Conservation (phyloP, 148 eudicot species). For the Bassia scoparia region DNA sequence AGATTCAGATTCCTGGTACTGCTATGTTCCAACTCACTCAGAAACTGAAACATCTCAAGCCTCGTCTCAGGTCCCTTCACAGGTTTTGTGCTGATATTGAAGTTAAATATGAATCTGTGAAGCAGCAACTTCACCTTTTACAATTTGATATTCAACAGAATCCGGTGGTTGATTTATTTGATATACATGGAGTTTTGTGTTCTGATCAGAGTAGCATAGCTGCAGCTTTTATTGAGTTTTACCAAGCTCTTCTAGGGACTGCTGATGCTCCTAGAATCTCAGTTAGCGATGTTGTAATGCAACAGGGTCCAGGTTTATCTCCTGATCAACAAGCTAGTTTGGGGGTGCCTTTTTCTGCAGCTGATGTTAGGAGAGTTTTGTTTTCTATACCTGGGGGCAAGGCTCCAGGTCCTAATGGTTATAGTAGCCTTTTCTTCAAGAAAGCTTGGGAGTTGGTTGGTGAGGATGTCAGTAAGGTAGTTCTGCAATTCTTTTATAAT, state of each 20-base stretch:
- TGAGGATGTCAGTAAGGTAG: neutral
- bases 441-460: neutral
- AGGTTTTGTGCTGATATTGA: no score
- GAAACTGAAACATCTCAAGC: neutral
- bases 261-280: neutral
- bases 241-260: neutral
- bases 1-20: no score
- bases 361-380: neutral
- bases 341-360: fast-evolving
- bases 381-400: neutral
- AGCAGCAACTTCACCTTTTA: no score
- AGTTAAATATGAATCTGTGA: no score
- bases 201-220: neutral
- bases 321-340: neutral
- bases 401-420: neutral
- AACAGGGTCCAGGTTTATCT: neutral
- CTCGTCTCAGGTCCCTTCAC: no score
- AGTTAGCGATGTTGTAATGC: neutral
- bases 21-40: no score
- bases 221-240: neutral
- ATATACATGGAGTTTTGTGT: no score
- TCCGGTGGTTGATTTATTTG: no score
- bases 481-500: neutral
- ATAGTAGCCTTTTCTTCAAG: neutral
- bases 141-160: no score